Percentiles rank a stretch among this genome's conserved stretches.
Conservation (phyloP, 345 rosid species). For the Aegle marmelos region DNA sequence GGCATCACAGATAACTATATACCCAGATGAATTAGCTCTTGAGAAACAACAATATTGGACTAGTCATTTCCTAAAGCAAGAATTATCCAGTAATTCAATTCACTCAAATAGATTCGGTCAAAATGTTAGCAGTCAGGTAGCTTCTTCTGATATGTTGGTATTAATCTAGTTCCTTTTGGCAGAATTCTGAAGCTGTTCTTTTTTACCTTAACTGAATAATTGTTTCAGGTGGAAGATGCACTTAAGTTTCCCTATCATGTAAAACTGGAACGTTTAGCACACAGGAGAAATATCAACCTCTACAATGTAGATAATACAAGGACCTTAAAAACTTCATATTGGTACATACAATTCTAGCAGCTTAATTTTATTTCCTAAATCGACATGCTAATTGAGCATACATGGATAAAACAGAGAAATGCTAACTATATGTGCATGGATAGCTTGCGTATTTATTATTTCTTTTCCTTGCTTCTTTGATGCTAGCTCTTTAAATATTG, state of each 20-base stretch:
- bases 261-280: constrained; percentile 53
- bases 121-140: constrained; percentile 44
- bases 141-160: neutral
- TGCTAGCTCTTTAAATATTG: constrained; percentile 42
- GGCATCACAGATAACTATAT: constrained; percentile 51
- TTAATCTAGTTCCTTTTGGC: neutral
- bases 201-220: neutral
- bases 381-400: neutral
- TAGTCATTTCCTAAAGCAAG: constrained; percentile 42
- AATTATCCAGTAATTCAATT: constrained; percentile 35
- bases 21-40: constrained; percentile 50
- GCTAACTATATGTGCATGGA: no score
- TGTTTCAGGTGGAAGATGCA: constrained; percentile 62
- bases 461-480: neutral
- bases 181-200: neutral
- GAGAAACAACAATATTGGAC: constrained; percentile 56
- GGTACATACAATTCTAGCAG: constrained; percentile 35
- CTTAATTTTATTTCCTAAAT: neutral
- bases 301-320: constrained; percentile 35
- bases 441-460: neutral
- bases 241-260: constrained; percentile 51
- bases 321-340: constrained; percentile 52
- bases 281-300: constrained; percentile 55
- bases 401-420: no score
- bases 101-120: constrained; percentile 26